Evolutionary conservation across 495 filamentous ascomycete species (phyloP), one percentile per base, ranked within the genome.

Genomic region (Daldinia concentrica): DNA sequence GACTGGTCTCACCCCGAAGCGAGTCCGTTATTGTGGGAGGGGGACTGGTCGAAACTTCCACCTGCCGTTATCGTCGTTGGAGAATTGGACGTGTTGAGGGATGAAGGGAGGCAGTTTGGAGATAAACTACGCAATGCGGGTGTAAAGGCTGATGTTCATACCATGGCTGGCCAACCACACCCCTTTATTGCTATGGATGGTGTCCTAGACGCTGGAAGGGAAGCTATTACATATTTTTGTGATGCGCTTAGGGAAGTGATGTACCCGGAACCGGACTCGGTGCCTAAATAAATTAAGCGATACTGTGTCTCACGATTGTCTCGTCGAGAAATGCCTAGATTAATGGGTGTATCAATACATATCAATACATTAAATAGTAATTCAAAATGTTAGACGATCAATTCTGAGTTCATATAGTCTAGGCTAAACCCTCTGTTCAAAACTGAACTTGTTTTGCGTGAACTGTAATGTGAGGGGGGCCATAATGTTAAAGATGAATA

Each of bases 141-240:
- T 2, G 83, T 87, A 1, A 37, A 68, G 29, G 84, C 84, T 3
- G 80, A 87, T 71, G 72, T 86, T 50, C 82, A 87, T 71, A 77
- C 87, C 30, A 87, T 87, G 85, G 82, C 86, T 74, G 86, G 85
- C 0, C 87, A 87, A 84, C 87, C 86, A 12, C 87, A 89, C 79
- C 87, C 87, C n/a, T 88, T 88, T 73, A 76, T 89, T 64, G 86
- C 86, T 8, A 88, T 88, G 87, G 87, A 89, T 77, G 83, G 78
- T 9, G 86, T 79, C 5, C 72, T 88, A 52, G 78, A 83, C 34
- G 86, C 84, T 60, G 87, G 86, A 0, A 85, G 78, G 64, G 74
- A 84, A 60, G 85, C 84, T 5, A 86, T 89, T 70, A 85, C 82
- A 0, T 72, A 83, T 68, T 85, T 88, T 80, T 86, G 85, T 70